These are phyloP conservation scores for Oenanthe sinensis DNA, from an alignment of 129 eudicot genomes.

Conservation along the genomic window DNA sequence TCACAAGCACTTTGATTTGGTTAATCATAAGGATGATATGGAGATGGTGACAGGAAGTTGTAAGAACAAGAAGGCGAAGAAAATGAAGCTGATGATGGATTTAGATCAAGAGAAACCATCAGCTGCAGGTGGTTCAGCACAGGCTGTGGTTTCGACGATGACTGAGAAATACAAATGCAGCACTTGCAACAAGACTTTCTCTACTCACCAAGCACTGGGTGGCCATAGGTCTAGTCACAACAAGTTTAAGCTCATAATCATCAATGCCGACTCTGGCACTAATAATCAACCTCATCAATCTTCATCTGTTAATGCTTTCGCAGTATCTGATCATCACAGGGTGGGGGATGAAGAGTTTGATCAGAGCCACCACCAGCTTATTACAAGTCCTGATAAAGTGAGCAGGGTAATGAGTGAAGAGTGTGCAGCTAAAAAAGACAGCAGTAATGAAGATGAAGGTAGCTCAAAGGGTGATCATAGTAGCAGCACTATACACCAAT, in stretches of 20 bases:
- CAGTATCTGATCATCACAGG: neutral
- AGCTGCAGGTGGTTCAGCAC: neutral
- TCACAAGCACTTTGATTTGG: neutral
- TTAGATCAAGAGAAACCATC: constrained; percentile 15
- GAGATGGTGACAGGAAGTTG: neutral
- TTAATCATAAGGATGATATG: neutral
- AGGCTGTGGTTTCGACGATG: neutral
- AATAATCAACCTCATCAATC: neutral
- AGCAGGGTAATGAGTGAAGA: neutral
- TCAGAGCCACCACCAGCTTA: neutral
- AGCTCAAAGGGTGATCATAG: constrained; percentile 6
- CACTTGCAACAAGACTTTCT: constrained; percentile 42
- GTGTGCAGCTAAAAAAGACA: constrained; percentile 17
- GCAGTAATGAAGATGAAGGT: constrained; percentile 7
- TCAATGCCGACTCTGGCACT: neutral
- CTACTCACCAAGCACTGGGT: constrained; percentile 57
- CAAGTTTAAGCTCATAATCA: constrained; percentile 26
- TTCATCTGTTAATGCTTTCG: neutral
- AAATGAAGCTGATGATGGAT: constrained; percentile 44
- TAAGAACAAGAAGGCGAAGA: constrained; percentile 31
- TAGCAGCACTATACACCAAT: constrained; percentile 18
- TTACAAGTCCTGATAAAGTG: neutral
- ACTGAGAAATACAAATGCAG: constrained; percentile 42
- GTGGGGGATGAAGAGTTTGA: neutral
- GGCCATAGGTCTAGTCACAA: constrained; percentile 62